Evolutionary conservation across 805 yeast genomes (phyloP), one percentile per base, ranked within the genome.

Genomic region (Naumovozyma baii): DNA sequence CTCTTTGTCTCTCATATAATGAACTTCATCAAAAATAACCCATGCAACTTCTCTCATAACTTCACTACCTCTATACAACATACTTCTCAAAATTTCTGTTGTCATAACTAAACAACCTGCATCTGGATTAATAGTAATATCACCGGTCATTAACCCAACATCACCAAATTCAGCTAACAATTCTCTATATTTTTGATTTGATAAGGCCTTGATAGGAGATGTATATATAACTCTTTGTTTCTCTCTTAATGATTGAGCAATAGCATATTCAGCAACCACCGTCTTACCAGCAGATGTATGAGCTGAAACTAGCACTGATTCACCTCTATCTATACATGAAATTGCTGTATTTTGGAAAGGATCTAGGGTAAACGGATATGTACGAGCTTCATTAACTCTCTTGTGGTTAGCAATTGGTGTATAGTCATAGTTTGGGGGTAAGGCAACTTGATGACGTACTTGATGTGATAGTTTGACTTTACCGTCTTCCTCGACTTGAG

Each of bases 71-170:
- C 97, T 73, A 61, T 92, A 92, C 33, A 92, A 72, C 99, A 92
- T 92, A 42, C 94, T 81, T 56, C 99, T 69, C 54, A 92, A 70
- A 80, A 92, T 94, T 65, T 92, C 99, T 0, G 99, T 92, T 16
- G 99, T 92, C 99, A 92, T 92, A 37, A 92, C 96, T 48, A 92
- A 69, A 69, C 99, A 92, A 33, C 94, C 90, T 3, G 98, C 99
- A 52, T 90, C 96, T 3, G 97, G 97, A 54, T 92, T 92, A 49
- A 92, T 92, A 18, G 96, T 90, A 34, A 92, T 96, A 72, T 92
- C 99, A 62, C 99, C 99, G 10, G 99, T 92, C 94, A 92, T 92
- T 44, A 92, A 72, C 37, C 99, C 99, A 22, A 92, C 97, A 60
- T 92, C 97, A 17, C 92, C 90, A 68, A 92, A 85, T 54, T 88